These are phyloP conservation scores for Aspergillus persii DNA, from an alignment of 2,329 filamentous ascomycete genomes.

Conservation along the genomic window DNA sequence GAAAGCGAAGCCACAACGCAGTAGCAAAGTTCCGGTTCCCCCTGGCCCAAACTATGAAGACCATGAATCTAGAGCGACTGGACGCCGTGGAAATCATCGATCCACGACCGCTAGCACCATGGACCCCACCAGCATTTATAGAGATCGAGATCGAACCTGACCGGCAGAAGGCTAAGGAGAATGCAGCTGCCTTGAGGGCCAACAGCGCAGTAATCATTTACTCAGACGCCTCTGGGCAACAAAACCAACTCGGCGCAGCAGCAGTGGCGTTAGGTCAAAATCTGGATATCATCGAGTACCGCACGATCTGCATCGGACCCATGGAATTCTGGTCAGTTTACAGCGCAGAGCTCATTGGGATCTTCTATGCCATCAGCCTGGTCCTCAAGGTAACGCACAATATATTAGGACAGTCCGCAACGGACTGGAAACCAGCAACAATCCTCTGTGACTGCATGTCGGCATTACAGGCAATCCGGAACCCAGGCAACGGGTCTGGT, in stretches of 20 bases:
- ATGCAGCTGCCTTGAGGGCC: conserved; percentile 9
- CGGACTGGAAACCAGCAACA: conserved; percentile 5
- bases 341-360: conserved; percentile 2
- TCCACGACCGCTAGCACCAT: conserved; percentile 19
- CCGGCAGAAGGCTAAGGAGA: conserved; percentile 18
- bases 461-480: conserved; percentile 16
- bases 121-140: conserved; percentile 17
- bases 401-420: background rate
- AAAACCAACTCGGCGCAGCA: conserved; percentile 17
- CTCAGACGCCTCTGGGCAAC: conserved; percentile 18
- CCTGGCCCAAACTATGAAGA: conserved; percentile 19
- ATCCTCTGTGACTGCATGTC: conserved; percentile 19
- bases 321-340: background rate
- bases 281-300: background rate
- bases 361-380: conserved; percentile 3
- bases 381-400: background rate
- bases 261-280: background rate
- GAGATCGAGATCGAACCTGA: conserved; percentile 24
- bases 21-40: conserved; percentile 11
- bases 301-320: background rate
- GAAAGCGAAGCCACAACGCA: conserved; percentile 1
- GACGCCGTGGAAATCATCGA: conserved; percentile 24
- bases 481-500: conserved; percentile 14
- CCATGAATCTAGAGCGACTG: conserved; percentile 16
- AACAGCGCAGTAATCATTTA: conserved; percentile 14